Percentiles rank a stretch among this genome's conserved stretches.
These are phyloP conservation scores for Xylariaceae sp. DNA, from an alignment of 2,329 filamentous ascomycete species.

Conservation along the genomic window DNA sequence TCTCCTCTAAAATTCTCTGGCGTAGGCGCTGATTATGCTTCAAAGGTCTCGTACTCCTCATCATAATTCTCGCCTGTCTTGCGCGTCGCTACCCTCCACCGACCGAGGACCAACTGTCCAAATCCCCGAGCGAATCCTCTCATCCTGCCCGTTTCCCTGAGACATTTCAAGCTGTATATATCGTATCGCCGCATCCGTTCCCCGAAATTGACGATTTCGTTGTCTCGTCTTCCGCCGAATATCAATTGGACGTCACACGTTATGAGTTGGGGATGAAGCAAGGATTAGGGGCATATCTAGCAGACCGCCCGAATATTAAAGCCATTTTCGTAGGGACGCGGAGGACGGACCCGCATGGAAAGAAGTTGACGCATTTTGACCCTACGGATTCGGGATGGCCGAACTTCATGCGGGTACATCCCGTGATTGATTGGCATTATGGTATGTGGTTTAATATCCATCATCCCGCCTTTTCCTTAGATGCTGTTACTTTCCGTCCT, in stretches of 20 bases:
- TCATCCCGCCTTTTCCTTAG: too few species aligned
- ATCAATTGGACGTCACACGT: conserved; percentile 79
- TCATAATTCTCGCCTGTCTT: conserved; percentile 78
- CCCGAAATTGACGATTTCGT: conserved; percentile 88
- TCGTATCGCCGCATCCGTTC: conserved; percentile 85
- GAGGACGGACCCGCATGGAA: conserved; percentile 90
- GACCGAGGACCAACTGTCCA: conserved; percentile 24
- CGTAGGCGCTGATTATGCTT: background rate
- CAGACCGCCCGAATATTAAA: conserved; percentile 67
- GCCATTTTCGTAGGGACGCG: conserved; percentile 89
- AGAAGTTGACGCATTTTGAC: conserved; percentile 80
- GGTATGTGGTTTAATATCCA: conserved; percentile 15
- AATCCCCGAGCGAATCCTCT: conserved; percentile 32
- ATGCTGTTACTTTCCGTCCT: background rate
- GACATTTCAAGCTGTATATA: conserved; percentile 82
- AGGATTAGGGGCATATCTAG: conserved; percentile 79
- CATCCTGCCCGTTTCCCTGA: conserved; percentile 45
- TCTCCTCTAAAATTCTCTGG: background rate
- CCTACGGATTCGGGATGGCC: conserved; percentile 91
- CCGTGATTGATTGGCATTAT: conserved; percentile 97
- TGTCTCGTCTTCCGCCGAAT: conserved; percentile 65
- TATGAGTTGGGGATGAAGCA: conserved; percentile 75
- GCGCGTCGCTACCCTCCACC: conserved; percentile 47
- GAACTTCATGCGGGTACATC: conserved; percentile 88
- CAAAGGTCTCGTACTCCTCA: conserved; percentile 76